Conservation (phyloP, 768 basidiomycete genomes). For the Rhizopogon salebrosus region DNA sequence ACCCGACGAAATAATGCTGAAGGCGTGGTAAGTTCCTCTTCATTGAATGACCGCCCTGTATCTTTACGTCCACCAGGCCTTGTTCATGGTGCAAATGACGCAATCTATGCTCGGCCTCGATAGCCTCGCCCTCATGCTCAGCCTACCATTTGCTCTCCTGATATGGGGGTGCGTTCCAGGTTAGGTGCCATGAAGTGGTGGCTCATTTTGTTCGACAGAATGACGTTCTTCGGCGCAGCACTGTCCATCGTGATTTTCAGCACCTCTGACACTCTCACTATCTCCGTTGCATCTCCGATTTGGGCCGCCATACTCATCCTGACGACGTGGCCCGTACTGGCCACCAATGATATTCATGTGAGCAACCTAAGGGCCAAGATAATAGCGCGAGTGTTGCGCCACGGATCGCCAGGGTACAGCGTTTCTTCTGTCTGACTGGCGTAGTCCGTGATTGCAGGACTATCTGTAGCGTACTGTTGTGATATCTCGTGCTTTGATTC, state of each 20-base stretch:
- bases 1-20: conserved; percentile 13
- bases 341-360: neutral
- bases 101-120: conserved; percentile 17
- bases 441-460: neutral
- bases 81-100: conserved; percentile 14
- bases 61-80: conserved; percentile 10
- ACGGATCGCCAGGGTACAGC: no score
- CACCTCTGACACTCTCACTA: conserved; percentile 8
- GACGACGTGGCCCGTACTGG: neutral
- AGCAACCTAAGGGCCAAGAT: neutral
- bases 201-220: neutral
- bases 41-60: neutral
- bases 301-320: neutral
- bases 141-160: conserved; percentile 26
- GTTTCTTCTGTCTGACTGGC: neutral
- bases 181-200: no score
- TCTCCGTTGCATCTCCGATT: conserved; percentile 3
- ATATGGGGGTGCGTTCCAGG: conserved; percentile 23
- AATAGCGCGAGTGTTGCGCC: neutral
- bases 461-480: neutral
- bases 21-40: conserved; percentile 22
- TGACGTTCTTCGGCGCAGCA: conserved; percentile 22
- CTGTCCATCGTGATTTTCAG: conserved; percentile 22
- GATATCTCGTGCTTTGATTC: neutral
- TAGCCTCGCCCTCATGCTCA: conserved; percentile 26